Evolutionary conservation across 2,329 filamentous ascomycete species (phyloP).

Genomic region (Trichoderma oligosporum): DNA sequence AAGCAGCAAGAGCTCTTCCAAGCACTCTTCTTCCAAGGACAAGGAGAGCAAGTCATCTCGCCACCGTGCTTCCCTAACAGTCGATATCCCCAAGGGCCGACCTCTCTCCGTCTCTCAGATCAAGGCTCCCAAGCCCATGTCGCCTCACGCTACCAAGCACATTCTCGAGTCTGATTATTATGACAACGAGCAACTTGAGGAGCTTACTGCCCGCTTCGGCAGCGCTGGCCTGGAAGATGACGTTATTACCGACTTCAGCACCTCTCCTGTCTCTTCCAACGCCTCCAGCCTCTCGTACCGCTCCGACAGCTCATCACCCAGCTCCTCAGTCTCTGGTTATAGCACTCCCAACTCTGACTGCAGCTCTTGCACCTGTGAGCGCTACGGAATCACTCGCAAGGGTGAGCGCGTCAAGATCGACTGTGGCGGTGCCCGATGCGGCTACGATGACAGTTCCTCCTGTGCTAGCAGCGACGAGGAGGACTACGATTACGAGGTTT

Average conservation of each 20-base stretch:
- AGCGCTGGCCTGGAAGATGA: slow-evolving; percentile 56
- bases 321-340: slow-evolving; percentile 70
- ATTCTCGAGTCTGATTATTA: slow-evolving; percentile 80
- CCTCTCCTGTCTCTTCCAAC: slow-evolving; percentile 61
- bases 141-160: slow-evolving; percentile 80
- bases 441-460: slow-evolving; percentile 67
- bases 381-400: slow-evolving; percentile 92
- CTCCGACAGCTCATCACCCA: slow-evolving; percentile 71
- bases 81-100: slow-evolving; percentile 81
- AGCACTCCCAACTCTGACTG: slow-evolving; percentile 74
- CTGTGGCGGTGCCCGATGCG: slow-evolving; percentile 85
- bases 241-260: slow-evolving; percentile 51
- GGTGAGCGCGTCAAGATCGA: slow-evolving; percentile 94
- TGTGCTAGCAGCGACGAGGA: slow-evolving; percentile 59
- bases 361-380: slow-evolving; percentile 85
- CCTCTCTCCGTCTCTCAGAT: slow-evolving; percentile 86
- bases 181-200: slow-evolving; percentile 68
- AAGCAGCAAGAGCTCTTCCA: slow-evolving; percentile 38
- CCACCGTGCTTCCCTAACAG: slow-evolving; percentile 48
- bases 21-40: slow-evolving; percentile 46
- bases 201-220: slow-evolving; percentile 73
- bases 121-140: slow-evolving; percentile 82
- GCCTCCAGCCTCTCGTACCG: slow-evolving; percentile 68
- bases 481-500: slow-evolving; percentile 43
- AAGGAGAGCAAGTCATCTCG: slow-evolving; percentile 41